Base-by-base conservation (phyloP, 768 basidiomycete genomes). In the Suillus subalutaceus region DNA sequence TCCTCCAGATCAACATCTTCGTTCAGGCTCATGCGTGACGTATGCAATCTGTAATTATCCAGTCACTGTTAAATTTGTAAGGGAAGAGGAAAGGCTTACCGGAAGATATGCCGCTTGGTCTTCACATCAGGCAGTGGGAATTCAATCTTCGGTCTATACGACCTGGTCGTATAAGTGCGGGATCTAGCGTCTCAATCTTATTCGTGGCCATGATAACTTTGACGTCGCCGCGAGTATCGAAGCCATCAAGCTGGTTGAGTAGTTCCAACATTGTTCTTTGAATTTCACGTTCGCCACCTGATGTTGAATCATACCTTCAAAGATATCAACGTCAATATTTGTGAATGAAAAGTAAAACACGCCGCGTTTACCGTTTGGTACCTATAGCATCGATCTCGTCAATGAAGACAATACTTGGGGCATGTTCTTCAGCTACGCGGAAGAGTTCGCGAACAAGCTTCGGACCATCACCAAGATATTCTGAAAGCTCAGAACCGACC, bases 191-290 rank as follows among this genome's bases (percentile, higher is more conserved):
- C 77, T 99, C 97, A 72, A 99, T 99, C 80, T 86, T 90, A 81
- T 99, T 99, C 6, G 97, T 99, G 15, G 97, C 97, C 97, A 99
- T 99, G 77, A 99, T 98, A 70, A 99, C 97, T 80, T 99, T 99
- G 66, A 99, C 96, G 75, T 99, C 97, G n/a, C 97, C 97, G 64
- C 96, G 90, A 6, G 96, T 96, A 75, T 99, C 97, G 78, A 99
- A 99, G n/a, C 97, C 97, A 72, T 99, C 97, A 48, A 99, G 85
- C 79, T 99, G 97, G 76, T 99, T 99, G 62, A 99, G 87, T 59
- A 99, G 85, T 77, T 99, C 97, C 80, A 99, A 84, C 97, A 99
- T 98, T 18, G 97, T 99, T 66, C 97, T 88, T 77, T 99, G 97
- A 71, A 99, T 99, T 82, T 99, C 97, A 69, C 97, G 93, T 80